These are phyloP conservation scores for Candida tropicalis DNA, from an alignment of 1,139 yeast species.

Conservation along the genomic window DNA sequence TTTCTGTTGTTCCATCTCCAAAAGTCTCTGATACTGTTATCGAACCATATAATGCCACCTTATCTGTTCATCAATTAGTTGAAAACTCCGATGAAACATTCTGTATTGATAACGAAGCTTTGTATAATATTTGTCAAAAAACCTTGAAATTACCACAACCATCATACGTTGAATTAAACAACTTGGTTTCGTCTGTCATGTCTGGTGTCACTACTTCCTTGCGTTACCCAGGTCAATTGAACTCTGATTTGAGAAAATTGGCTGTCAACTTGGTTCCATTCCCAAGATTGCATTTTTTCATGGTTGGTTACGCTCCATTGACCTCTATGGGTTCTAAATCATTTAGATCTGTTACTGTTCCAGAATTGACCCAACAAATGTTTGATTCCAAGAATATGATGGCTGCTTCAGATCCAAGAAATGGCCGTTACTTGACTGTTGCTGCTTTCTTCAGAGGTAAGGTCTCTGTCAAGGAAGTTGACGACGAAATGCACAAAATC, in stretches of 20 bases:
- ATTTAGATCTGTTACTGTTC: conserved; percentile 82
- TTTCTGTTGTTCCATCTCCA: conserved; percentile 90
- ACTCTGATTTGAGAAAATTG: conserved; percentile 86
- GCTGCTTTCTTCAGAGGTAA: conserved; percentile 95
- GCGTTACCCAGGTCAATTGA: conserved; percentile 93
- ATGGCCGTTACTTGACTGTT: conserved; percentile 90
- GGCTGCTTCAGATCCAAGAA: conserved; percentile 93
- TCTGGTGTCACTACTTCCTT: conserved; percentile 88
- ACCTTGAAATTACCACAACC: conserved; percentile 83
- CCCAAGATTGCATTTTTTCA: conserved; percentile 92
- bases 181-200: conserved; percentile 86
- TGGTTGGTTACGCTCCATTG: conserved; percentile 93
- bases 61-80: conserved; percentile 89
- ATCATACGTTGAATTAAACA: conserved; percentile 74
- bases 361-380: conserved; percentile 91
- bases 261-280: conserved; percentile 93
- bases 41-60: conserved; percentile 91
- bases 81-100: conserved; percentile 91
- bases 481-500: conserved; percentile 86
- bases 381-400: conserved; percentile 91
- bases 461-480: conserved; percentile 89
- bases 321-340: conserved; percentile 79
- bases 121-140: conserved; percentile 84
- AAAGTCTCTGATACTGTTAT: conserved; percentile 90
- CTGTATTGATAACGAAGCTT: conserved; percentile 93